A percentile compares a stretch with the other conserved stretches of the same genome.
Conservation (phyloP, 2,329 filamentous ascomycete species). For the Elsinoe necatrix region DNA sequence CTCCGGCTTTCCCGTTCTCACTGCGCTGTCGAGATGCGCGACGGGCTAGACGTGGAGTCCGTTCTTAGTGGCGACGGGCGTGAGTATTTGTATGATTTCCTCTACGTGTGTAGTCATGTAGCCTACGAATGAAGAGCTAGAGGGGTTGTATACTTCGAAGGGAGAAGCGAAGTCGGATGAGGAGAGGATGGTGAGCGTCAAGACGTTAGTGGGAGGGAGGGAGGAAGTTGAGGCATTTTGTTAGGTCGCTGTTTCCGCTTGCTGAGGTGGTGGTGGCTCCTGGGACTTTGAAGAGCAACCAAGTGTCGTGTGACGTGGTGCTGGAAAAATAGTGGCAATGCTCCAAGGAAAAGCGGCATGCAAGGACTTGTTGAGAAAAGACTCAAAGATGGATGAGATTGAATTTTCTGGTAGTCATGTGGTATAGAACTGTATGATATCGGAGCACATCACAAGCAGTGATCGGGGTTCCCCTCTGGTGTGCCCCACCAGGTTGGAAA, state of each 20-base stretch:
- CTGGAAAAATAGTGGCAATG: not conserved
- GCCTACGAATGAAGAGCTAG: not conserved
- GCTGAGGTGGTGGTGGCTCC: not conserved
- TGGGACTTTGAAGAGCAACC: not conserved
- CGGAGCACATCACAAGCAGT: constrained; percentile 10
- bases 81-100: not conserved
- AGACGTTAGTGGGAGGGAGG: not conserved
- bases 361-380: too few relatives aligned
- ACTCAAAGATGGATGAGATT: too few relatives aligned
- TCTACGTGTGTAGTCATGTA: not conserved
- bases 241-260: not conserved
- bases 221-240: not conserved
- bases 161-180: not conserved
- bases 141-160: not conserved
- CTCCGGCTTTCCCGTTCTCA: not conserved
- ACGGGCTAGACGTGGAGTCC: not conserved
- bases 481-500: constrained; percentile 17
- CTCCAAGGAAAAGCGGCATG: too few relatives aligned
- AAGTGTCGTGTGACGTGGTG: not conserved
- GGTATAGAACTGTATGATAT: too few relatives aligned
- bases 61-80: not conserved
- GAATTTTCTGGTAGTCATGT: too few relatives aligned
- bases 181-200: not conserved
- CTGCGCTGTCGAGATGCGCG: not conserved
- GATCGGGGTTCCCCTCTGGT: constrained; percentile 7